Base-by-base conservation (phyloP, 2,329 filamentous ascomycete genomes). In the Colletotrichum sp. region DNA sequence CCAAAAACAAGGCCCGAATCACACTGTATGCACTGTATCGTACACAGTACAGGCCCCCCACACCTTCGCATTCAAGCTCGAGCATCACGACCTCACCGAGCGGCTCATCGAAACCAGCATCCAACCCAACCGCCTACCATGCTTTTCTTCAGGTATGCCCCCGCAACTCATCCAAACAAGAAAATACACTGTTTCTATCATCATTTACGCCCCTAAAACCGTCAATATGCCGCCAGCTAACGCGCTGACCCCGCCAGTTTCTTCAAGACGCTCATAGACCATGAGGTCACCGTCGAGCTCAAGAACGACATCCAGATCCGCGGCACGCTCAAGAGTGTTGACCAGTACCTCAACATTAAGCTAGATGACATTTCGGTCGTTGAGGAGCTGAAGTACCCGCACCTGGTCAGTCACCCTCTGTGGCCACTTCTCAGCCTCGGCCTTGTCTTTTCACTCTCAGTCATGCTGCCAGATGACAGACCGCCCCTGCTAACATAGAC, bases 281-380 rank as follows among this genome's bases (percentile, higher is more conserved):
- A 97, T 80, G 93, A 97, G 89, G 96, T 99, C 82, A 98, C 96
- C 62, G 96, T 99, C 83, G 97, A 99, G 89, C 94, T 99, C 85
- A 99, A 99, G 88, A 99, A 99, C 85, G 97, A 99, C 87, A 98
- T 99, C 80, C 96, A 96, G 83, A 97, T 99, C 84, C 95, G 95
- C 81, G 97, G 97, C 79, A 97, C 94, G 43, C 90, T 99, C 79
- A 99, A 98, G 89, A 97, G 95, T 83, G 96, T 99, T 79, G 97
- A 99, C 84, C 97, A 98, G 88, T 99, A 98, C 87, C 92, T 99
- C 83, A 99, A 99, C 88, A 98, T 99, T 88, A 98, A 98, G 89
- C 92, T 99, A 66, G 97, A 99, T 83, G 95, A 98, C 82, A 97
- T 98, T 77, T 91, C 93, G 78, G 96, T 98, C 36, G 91, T 98